Percentiles rank a stretch among this genome's conserved stretches.
These are phyloP conservation scores for Ophiognomonia clavigignenti-juglandacearum DNA, from an alignment of 2,329 filamentous ascomycete species.

Conservation along the genomic window DNA sequence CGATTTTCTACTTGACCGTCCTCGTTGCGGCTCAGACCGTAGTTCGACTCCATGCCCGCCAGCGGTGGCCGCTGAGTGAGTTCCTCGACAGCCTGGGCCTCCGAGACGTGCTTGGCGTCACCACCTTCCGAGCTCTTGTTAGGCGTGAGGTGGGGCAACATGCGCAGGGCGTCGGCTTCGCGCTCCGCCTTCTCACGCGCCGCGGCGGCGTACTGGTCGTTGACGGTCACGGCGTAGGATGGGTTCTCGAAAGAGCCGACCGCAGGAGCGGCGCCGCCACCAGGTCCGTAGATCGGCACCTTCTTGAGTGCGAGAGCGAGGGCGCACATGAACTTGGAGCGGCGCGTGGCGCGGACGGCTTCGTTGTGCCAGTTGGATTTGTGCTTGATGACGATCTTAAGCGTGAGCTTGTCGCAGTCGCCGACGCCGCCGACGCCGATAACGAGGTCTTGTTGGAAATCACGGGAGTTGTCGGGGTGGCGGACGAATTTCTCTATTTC, in stretches of 20 bases:
- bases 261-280: slow-evolving; percentile 56
- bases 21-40: slow-evolving; percentile 7
- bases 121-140: neutral
- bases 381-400: slow-evolving; percentile 81
- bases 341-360: slow-evolving; percentile 68
- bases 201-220: slow-evolving; percentile 60
- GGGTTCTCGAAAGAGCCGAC: slow-evolving; percentile 69
- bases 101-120: slow-evolving; percentile 18
- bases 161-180: slow-evolving; percentile 59
- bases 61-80: slow-evolving; percentile 17
- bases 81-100: slow-evolving; percentile 25
- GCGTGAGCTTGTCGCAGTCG: slow-evolving; percentile 80
- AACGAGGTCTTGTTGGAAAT: slow-evolving; percentile 81
- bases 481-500: slow-evolving; percentile 86
- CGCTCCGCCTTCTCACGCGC: slow-evolving; percentile 56
- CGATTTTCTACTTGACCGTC: neutral
- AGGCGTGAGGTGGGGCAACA: slow-evolving; percentile 47
- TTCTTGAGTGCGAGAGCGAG: slow-evolving; percentile 79
- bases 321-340: slow-evolving; percentile 97
- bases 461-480: slow-evolving; percentile 77
- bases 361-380: slow-evolving; percentile 94
- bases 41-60: slow-evolving; percentile 6
- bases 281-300: slow-evolving; percentile 80
- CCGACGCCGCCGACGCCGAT: slow-evolving; percentile 75
- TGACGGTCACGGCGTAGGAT: slow-evolving; percentile 72